Base-by-base conservation (phyloP, 2,329 filamentous ascomycete genomes). In the Fusarium succisae region DNA sequence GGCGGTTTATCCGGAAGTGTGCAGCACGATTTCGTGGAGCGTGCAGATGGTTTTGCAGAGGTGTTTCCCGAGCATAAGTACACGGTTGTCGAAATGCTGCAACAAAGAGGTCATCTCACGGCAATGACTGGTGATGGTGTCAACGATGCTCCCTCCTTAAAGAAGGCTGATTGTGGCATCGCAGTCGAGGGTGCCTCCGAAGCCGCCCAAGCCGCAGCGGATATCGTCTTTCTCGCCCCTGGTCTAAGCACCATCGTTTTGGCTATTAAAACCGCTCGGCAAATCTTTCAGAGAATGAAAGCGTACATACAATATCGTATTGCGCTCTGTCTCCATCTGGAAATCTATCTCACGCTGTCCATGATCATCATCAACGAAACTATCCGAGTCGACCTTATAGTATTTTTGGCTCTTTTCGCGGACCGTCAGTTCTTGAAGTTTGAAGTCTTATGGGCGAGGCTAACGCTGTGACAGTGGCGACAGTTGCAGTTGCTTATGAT, bases 281-380 rank as follows among this genome's bases (percentile, higher is more conserved):
- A 73, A 1, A 74, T 74, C 3, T 74, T 74, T 4, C 68, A 74
- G 14, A 44, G 59, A 17, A 74, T 74, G 68, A 74, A 74, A 26
- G 72, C 68, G 1, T 74, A 74, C 2, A 75, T 74, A 2, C 72
- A 74, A 38, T 73, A 73, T 1, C 70, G 70, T 39, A 73, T 73
- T 2, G 70, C 70, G 2, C 41, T 73, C 0, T 73, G 66, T 12
- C 57, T 73, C 0, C 70, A 74, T 1, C 13, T 68, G 5, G 70
- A 73, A 0, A 73, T 74, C 1, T 73, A 72, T 41, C 48, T 73
- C 5, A 71, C 70, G 0, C 41, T 73, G 0, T 73, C 70, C 1
- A 74, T 73, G 60, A 22, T 73, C 28, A 74, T 73, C n/a, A 50
- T 73, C 39, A 73, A 74, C 44, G 70, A 73, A 13, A 73, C 70